Evolutionary conservation across 148 eudicot genomes (phyloP).

Genomic region (Rhododendron simsii): DNA sequence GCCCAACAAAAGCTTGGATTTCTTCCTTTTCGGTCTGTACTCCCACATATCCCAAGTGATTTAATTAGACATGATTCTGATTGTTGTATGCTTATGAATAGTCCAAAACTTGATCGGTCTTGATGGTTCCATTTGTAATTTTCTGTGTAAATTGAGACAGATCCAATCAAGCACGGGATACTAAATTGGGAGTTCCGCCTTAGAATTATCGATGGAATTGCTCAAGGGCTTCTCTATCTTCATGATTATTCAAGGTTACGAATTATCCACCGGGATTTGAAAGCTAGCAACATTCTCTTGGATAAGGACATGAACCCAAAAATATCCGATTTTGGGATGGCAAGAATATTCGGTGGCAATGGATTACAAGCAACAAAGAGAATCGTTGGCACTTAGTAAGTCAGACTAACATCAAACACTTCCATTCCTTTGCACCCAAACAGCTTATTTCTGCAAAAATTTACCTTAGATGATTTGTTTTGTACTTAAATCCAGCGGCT

Average conservation of each 20-base stretch:
- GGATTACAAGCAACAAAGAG: background rate
- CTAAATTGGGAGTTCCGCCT: background rate
- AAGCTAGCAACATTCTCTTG: constrained; percentile 29
- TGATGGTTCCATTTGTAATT: background rate
- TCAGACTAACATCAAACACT: background rate
- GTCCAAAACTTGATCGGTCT: too few relatives aligned
- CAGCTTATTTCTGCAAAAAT: background rate
- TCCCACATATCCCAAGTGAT: background rate
- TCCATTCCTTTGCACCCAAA: background rate
- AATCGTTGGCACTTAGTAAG: constrained; percentile 18
- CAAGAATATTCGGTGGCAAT: background rate
- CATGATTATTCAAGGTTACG: constrained; percentile 31
- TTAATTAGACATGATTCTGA: background rate
- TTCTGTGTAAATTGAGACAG: background rate
- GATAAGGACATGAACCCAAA: constrained; percentile 21
- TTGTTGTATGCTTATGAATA: background rate
- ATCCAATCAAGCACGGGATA: background rate
- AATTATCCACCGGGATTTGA: constrained; percentile 32
- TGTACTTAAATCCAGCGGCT: background rate
- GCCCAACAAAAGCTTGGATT: constrained; percentile 12
- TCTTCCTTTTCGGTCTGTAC: constrained; percentile 1
- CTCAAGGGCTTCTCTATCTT: constrained; percentile 20
- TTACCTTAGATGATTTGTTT: background rate
- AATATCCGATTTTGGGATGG: constrained; percentile 28
- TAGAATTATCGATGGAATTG: background rate